A percentile compares a stretch with the other conserved stretches of the same genome.
Conservation (phyloP, 2,329 filamentous ascomycete species). For the Colletotrichum spaethianum region DNA sequence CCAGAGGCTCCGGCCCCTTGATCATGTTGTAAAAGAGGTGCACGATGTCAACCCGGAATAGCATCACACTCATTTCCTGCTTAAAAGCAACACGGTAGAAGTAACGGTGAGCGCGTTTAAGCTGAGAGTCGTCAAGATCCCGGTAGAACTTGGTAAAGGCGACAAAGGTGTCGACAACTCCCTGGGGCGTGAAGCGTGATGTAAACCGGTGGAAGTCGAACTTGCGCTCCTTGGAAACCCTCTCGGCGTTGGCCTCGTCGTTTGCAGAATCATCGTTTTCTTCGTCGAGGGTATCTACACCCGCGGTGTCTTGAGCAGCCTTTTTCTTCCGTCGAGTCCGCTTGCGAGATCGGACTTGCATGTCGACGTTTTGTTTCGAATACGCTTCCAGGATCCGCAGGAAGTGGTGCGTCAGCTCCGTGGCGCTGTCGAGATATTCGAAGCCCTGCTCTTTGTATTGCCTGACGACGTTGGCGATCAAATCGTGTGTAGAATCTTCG, state of each 20-base stretch:
- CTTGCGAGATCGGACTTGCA: constrained; percentile 90
- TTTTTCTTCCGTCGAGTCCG: constrained; percentile 82
- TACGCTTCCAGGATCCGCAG: constrained; percentile 92
- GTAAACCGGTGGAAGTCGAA: constrained; percentile 94
- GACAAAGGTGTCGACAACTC: constrained; percentile 90
- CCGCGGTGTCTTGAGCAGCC: constrained; percentile 62
- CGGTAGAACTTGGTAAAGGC: constrained; percentile 83
- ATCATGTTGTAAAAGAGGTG: constrained; percentile 91
- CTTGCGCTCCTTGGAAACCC: constrained; percentile 84
- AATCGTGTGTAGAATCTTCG: constrained; percentile 93
- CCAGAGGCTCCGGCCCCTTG: constrained; percentile 85
- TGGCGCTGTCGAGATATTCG: constrained; percentile 91
- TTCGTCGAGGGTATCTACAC: constrained; percentile 62
- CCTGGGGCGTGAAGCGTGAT: constrained; percentile 84
- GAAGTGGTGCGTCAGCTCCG: constrained; percentile 92
- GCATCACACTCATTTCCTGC: constrained; percentile 88
- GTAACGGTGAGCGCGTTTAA: constrained; percentile 94
- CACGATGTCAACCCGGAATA: constrained; percentile 93
- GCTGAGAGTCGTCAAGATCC: constrained; percentile 83
- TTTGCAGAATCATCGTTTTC: constrained; percentile 79
- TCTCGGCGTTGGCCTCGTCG: constrained; percentile 79
- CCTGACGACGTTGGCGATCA: constrained; percentile 83
- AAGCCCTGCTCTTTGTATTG: constrained; percentile 96
- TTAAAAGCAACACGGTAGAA: constrained; percentile 97
- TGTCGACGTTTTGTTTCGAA: constrained; percentile 93